Conservation (phyloP, 2,329 filamentous ascomycete genomes). For the Aspergillus sojae region DNA sequence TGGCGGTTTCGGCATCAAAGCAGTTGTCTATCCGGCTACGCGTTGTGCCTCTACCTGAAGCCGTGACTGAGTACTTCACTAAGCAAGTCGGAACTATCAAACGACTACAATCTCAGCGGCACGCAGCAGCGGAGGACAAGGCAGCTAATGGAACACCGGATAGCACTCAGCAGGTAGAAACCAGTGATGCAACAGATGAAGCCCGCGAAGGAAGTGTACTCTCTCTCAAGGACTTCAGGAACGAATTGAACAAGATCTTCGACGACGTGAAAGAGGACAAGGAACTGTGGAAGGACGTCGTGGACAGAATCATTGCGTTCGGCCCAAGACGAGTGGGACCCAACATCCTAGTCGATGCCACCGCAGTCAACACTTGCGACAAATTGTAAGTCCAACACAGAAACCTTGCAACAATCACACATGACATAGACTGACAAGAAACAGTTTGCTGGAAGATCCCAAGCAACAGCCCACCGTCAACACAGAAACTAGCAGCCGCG, state of each 20-base stretch:
- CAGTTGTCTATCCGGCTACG: conserved; percentile 77
- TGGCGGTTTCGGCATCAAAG: conserved; percentile 78
- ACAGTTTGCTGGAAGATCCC: conserved; percentile 42
- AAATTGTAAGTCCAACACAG: conserved; percentile 63
- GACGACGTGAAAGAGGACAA: conserved; percentile 71
- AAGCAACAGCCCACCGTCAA: conserved; percentile 32
- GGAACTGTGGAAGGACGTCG: conserved; percentile 74
- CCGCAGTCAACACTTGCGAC: conserved; percentile 69
- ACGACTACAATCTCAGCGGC: conserved; percentile 71
- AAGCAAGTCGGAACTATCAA: conserved; percentile 82
- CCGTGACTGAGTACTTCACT: conserved; percentile 81
- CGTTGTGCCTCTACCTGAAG: conserved; percentile 74
- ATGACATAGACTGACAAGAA: conserved; percentile 8
- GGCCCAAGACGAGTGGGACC: conserved; percentile 83
- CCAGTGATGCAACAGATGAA: conserved; percentile 56
- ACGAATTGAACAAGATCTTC: conserved; percentile 66
- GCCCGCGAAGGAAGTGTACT: conserved; percentile 64
- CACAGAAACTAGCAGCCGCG: conserved; percentile 26
- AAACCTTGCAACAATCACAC: neutral
- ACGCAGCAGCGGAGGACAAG: conserved; percentile 51
- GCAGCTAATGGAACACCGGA: conserved; percentile 42
- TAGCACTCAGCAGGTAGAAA: conserved; percentile 41
- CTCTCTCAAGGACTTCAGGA: conserved; percentile 74
- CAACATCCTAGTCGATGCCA: conserved; percentile 86
- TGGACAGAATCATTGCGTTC: conserved; percentile 86